Base-by-base conservation (phyloP, 345 rosid species). In the Salix arbutifolia region DNA sequence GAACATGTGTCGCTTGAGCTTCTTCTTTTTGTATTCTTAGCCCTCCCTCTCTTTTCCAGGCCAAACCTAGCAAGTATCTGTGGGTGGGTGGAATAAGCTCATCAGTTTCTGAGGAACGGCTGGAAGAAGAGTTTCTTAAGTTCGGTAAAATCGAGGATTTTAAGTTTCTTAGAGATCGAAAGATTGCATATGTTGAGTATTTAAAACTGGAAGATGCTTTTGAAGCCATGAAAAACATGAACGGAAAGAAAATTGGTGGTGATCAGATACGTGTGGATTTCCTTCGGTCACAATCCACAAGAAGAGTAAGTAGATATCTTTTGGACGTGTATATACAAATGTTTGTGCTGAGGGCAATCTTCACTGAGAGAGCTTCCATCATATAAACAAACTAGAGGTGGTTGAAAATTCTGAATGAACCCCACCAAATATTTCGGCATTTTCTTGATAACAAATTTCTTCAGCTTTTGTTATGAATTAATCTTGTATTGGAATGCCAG, bases 11-110 rank as follows among this genome's bases (percentile, higher is more conserved):
- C 12, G 18, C 26, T 60, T 69, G 25, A 35, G 64, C 11, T 40
- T 5, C 31, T 68, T 16, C 16, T 61, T n/a, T 21, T 40, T 30
- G 23, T 61, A 7, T n/a, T 62, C 48, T 33, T 30, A 42, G 14
- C 52, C 58, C 21, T 52, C 23, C 4, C 19, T 74, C 42, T 66
- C 78, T 5, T 73, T 79, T 81, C 65, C 89, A 96, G 99, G 97
- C 97, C 72, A 93, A 85, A 76, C 94, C 98, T 80, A 82, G 83
- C 72, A 93, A 90, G 84, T 82, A 88, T 77, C 84, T 93, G 10
- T 93, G 98, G 98, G 91, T 96, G 52, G 98, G 99, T 82, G 99
- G 98, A 73, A 86, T 96, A 74, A 85, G 92, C 88, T 81, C 88
- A 26, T 74, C 80, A 73, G 82, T 92, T 71, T 83, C 92, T 6